Percentiles rank a stretch among this genome's conserved stretches.
Conservation (phyloP, 768 basidiomycete genomes). For the Boletellus emodensis region DNA sequence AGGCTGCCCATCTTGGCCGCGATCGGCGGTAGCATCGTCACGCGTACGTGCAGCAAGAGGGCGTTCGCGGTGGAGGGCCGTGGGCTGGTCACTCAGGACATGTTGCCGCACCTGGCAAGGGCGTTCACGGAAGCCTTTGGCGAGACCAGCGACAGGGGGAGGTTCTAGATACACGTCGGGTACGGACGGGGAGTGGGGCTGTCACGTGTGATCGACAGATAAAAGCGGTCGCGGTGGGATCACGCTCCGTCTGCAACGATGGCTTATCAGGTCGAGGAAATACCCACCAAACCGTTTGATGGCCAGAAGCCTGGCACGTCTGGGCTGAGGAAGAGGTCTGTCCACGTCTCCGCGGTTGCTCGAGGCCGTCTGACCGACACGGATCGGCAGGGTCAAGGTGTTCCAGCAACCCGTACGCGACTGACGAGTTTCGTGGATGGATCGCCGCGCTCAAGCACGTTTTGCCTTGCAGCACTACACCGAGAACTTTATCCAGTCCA, state of each 20-base stretch:
- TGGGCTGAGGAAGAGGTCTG: conserved; percentile 89
- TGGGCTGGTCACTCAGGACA: conserved; percentile 78
- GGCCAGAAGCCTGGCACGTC: conserved; percentile 98
- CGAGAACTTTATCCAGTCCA: conserved; percentile 96
- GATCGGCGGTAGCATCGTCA: conserved; percentile 83
- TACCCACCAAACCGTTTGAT: conserved; percentile 81
- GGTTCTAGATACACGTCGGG: conserved; percentile 27
- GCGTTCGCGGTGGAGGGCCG: conserved; percentile 78
- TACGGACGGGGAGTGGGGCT: not conserved
- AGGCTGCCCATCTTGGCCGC: conserved; percentile 82
- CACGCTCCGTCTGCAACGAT: conserved; percentile 28
- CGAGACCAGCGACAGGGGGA: conserved; percentile 34
- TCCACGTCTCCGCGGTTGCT: conserved; percentile 6
- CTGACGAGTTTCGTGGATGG: conserved; percentile 10
- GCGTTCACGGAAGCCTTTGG: conserved; percentile 76
- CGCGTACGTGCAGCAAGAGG: conserved; percentile 72
- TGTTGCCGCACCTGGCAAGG: conserved; percentile 59
- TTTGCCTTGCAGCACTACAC: conserved; percentile 79
- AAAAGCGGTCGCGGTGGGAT: conserved; percentile 20
- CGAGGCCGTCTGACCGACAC: conserved; percentile 20
- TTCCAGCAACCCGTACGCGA: conserved; percentile 88
- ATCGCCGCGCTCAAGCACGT: conserved; percentile 17
- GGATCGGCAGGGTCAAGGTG: conserved; percentile 75
- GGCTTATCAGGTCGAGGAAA: conserved; percentile 53
- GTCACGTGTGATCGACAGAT: conserved; percentile 23